A percentile compares a stretch with the other conserved stretches of the same genome.
Conservation (phyloP, 1,139 yeast genomes). For the Protomyces lactucae-debilis region DNA sequence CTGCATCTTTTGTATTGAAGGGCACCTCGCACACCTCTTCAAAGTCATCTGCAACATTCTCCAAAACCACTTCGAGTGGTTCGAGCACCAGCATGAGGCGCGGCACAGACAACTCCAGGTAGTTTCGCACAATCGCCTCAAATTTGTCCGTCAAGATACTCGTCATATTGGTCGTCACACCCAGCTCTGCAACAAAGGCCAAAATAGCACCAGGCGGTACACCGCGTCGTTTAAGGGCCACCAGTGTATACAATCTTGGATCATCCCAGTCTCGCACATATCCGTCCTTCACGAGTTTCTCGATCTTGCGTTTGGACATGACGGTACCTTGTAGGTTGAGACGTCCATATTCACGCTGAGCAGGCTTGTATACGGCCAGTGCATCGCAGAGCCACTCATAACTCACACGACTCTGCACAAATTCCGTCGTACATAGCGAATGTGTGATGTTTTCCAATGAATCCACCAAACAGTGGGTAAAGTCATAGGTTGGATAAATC, state of each 20-base stretch:
- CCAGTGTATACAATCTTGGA: constrained; percentile 91
- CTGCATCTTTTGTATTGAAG: constrained; percentile 75
- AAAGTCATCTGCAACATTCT: constrained; percentile 71
- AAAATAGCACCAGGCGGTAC: constrained; percentile 98
- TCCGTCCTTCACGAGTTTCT: constrained; percentile 75
- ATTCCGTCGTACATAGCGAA: constrained; percentile 39
- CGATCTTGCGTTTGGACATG: constrained; percentile 91
- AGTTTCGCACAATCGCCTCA: constrained; percentile 81
- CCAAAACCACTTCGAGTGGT: constrained; percentile 78
- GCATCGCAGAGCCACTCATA: constrained; percentile 99
- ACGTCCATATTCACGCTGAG: constrained; percentile 97
- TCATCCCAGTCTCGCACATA: constrained; percentile 97
- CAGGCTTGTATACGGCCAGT: constrained; percentile 91
- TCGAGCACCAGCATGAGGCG: constrained; percentile 89
- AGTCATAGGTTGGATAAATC: constrained; percentile 96
- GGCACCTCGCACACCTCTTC: constrained; percentile 72
- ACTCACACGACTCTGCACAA: constrained; percentile 82
- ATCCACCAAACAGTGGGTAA: constrained; percentile 98
- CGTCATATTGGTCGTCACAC: constrained; percentile 90
- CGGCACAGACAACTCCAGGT: constrained; percentile 86
- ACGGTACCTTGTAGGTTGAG: constrained; percentile 91
- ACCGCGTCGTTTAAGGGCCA: constrained; percentile 94
- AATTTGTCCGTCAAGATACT: constrained; percentile 86
- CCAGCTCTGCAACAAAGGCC: constrained; percentile 86
- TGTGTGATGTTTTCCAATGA: constrained; percentile 83